Evolutionary conservation across 1,284 basidiomycete species (phyloP), one percentile per base, ranked within the genome.

Genomic region (Cutaneotrichosporon dermatis): DNA sequence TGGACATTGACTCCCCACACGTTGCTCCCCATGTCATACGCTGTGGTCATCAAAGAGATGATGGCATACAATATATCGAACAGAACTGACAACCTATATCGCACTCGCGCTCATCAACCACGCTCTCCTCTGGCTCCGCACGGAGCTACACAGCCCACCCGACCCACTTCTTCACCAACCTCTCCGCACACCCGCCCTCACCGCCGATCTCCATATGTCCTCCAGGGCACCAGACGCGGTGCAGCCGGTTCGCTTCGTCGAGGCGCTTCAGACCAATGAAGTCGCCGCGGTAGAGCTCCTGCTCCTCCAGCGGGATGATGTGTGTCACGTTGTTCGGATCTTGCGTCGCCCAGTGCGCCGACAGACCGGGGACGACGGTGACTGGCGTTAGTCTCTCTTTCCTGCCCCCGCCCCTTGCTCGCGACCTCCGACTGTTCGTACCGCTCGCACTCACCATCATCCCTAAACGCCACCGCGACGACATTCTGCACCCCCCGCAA

Each of bases 261-360:
- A 99, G 82, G 54, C 77, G 72, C 33, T 83, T 82, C 44, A 99
- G 78, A 1, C 95, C 95, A 63, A 98, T 90, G 84, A 90, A 92
- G 75, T 99, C 90, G 54, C 92, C 83, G 2, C 71, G 73, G 77
- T 96, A 99, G 42, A 96, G 79, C 6, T 84, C 84, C 67, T 94
- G 92, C 55, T 77, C 67, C 16, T 82, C 81, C 83, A 96, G 87
- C 0, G 88, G 86, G 15, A 95, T 79, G 51, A 92, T 82, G 0
- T 46, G 77, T 77, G 67, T 76, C 70, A 66, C 76, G 59, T 75
- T 76, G 36, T 63, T 60, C 0, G 73, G 69, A 7, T 68, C 55
- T 48, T 73, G 69, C 2, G 73, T 73, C 35, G 70, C 69, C 64
- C 75, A 79, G 56, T 76, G 74, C 33, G 77, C 67, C 16, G 73